Percentiles rank a stretch among this genome's conserved stretches.
These are phyloP conservation scores for Boletus rufocinnamomeus DNA, from an alignment of 768 basidiomycete species.

Conservation along the genomic window DNA sequence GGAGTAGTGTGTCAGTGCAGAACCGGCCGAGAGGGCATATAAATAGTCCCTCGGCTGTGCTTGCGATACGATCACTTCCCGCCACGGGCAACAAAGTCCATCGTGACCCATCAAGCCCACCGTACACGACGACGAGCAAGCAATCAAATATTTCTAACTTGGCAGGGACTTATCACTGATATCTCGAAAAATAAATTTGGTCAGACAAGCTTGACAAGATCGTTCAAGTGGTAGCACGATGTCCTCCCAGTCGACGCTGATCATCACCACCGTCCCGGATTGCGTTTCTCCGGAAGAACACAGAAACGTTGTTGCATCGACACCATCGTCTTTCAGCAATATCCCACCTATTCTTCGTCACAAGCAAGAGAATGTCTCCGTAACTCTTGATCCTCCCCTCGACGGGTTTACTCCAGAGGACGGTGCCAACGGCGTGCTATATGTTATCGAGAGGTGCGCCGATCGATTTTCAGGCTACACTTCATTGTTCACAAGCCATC, in stretches of 20 bases:
- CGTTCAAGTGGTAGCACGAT: background rate
- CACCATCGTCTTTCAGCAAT: constrained; percentile 80
- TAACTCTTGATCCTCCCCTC: constrained; percentile 69
- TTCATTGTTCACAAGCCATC: constrained; percentile 6
- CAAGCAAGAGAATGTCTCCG: constrained; percentile 68
- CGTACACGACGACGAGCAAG: background rate
- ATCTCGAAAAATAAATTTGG: background rate
- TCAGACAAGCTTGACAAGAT: background rate
- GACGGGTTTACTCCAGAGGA: constrained; percentile 58
- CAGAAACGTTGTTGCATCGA: constrained; percentile 64
- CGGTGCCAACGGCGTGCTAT: constrained; percentile 64
- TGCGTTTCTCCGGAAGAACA: constrained; percentile 69
- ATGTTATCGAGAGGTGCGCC: constrained; percentile 80
- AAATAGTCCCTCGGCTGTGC: constrained; percentile 23
- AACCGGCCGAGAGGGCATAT: background rate
- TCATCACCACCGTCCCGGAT: constrained; percentile 44
- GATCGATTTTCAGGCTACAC: constrained; percentile 4
- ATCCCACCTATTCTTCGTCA: constrained; percentile 84
- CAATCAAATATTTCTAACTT: background rate
- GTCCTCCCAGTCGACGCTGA: constrained; percentile 23
- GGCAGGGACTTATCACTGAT: background rate
- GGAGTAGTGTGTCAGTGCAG: background rate
- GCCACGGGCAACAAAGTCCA: background rate
- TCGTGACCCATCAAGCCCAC: background rate
- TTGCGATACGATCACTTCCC: no score